These are phyloP conservation scores for Tuber magnatum DNA, from an alignment of 495 filamentous ascomycete genomes.

Conservation along the genomic window DNA sequence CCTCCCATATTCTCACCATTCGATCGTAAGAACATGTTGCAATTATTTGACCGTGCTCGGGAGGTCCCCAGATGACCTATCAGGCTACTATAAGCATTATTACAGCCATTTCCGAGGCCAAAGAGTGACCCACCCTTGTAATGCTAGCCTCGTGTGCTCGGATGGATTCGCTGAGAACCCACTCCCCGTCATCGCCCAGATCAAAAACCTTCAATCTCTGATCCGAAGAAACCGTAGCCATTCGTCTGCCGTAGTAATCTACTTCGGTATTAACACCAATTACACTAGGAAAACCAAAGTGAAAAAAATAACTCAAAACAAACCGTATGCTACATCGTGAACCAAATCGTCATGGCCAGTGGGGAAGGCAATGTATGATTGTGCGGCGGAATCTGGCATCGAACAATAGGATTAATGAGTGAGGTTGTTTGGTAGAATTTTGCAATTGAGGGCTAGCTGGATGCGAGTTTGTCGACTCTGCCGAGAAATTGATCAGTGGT, in stretches of 20 bases:
- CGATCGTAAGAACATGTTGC: constrained; percentile 40
- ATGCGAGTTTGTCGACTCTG: not conserved
- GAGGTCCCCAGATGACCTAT: constrained; percentile 41
- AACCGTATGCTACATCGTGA: constrained; percentile 56
- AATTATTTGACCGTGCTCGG: constrained; percentile 40
- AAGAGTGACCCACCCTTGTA: constrained; percentile 55
- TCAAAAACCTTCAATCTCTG: constrained; percentile 93
- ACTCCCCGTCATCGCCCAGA: constrained; percentile 62
- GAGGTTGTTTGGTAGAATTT: not conserved
- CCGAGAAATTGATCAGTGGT: not conserved
- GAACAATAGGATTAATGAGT: not conserved
- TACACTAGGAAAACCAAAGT: constrained; percentile 1
- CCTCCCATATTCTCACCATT: constrained; percentile 39
- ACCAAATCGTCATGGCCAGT: constrained; percentile 61
- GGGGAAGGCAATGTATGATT: constrained; percentile 34
- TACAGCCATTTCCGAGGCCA: constrained; percentile 3
- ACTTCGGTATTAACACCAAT: constrained; percentile 14
- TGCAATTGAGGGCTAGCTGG: not conserved
- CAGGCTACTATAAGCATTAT: constrained; percentile 1
- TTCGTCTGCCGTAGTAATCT: constrained; percentile 78
- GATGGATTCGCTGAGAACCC: constrained; percentile 80
- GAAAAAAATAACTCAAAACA: constrained; percentile 12
- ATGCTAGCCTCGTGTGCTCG: constrained; percentile 87
- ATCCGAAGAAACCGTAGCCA: constrained; percentile 83
- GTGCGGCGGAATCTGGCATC: constrained; percentile 3